Evolutionary conservation across 2,329 filamentous ascomycete genomes (phyloP), one percentile per base, ranked within the genome.

Genomic region (Arthrobotrys megalospora): DNA sequence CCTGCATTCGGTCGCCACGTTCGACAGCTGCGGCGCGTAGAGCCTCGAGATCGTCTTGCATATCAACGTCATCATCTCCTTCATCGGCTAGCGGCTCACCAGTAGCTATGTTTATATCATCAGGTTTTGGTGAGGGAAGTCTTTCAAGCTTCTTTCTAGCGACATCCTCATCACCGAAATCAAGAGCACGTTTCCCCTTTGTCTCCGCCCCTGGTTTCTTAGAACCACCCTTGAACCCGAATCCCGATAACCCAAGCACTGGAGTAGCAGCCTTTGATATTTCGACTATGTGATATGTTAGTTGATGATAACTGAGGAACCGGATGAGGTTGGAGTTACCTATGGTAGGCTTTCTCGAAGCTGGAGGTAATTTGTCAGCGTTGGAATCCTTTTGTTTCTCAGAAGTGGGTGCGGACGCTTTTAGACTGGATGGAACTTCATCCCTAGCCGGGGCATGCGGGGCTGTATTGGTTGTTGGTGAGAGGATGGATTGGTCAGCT

Each of bases 131-230:
- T 80, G 91, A 91, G 73, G 95, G 94, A 78, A 99, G 90, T 85
- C 94, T 96, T 83, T 93, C 93, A 80, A 99, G 89, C 86, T 96
- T 97, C 83, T 94, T 92, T 83, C 92, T 91, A 1, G 91, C 92
- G 36, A 90, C 91, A 82, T 97, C 93, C 82, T 97, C 95, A 82
- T 97, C 95, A 78, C 92, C 94, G 81, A 97, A 91, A 81, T 94
- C 91, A 21, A 97, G 87, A 78, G 92, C 93, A 81, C 91, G 91
- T 83, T 93, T 93, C 19, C 89, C 87, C 3, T 89, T 87, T 14
- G 66, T 62, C 2, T 88, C 84, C 82, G 92, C 93, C 64, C 93
- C 91, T 21, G 84, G 84, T 66, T 93, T 93, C 60, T 86, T 85
- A 64, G 87, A 87, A 48, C 89, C 86, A 83, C 93, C 96, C 73